Base-by-base conservation (phyloP, 2,329 filamentous ascomycete species). In the Anisogramma anomala region DNA sequence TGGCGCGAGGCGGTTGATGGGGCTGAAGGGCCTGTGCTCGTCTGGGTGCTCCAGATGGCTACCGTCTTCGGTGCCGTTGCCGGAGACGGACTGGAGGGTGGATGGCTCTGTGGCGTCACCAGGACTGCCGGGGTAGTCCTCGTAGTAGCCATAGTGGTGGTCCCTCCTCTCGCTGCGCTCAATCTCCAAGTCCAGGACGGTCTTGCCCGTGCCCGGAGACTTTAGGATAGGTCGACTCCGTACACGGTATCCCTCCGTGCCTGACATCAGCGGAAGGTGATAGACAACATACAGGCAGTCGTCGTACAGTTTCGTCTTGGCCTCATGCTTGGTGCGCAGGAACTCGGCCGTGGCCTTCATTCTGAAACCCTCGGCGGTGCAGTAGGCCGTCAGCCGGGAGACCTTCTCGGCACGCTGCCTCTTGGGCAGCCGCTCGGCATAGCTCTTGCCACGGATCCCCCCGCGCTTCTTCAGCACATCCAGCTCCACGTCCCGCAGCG, bases 271-370 rank as follows among this genome's bases (percentile, higher is more conserved):
- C 4, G 91, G 91, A 22, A 95, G 66, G 57, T 95, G 88, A 60
- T 98, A 98, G 35, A 94, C 89, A 19, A 82, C 85, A 58, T 98
- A 98, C 18, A 98, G 68, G 56, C 91, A 98, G 60, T 98, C 91
- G 59, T 98, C 91, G 62, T 98, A 98, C 4, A 96, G 71, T 63
- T 98, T 98, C 11, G 89, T 94, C 62, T 87, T 82, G 1, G 88
- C 89, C 23, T 83, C 80, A 63, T 98, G 91, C 54, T 81, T 82
- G 49, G 84, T 84, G 52, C 84, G 82, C 47, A 95, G 69, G 57
- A 98, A 98, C 25, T 84, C 77, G 11, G 88, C 86, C n/a, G 87
- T 86, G 19, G 80, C 75, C 52, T 83, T 82, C 64, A 94, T 78
- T 64, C 89, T 94, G 65, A 88, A 96, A 6, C 83, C 84, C 60